These are phyloP conservation scores for Calocybe cyanea DNA, from an alignment of 768 basidiomycete genomes.

Conservation along the genomic window DNA sequence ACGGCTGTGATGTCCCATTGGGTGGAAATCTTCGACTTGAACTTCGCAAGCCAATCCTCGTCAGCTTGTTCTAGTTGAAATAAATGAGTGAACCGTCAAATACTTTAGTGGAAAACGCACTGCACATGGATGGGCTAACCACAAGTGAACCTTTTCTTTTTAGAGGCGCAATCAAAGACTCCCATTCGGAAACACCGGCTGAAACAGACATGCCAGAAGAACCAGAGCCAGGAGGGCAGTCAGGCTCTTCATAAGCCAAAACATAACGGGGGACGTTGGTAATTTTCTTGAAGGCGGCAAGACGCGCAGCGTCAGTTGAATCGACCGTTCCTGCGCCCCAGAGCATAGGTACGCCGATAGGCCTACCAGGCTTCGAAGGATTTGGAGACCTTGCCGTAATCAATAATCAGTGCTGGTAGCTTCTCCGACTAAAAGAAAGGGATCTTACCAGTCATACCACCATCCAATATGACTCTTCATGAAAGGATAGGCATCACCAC, in stretches of 20 bases:
- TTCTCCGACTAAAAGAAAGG: neutral
- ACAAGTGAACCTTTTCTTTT: slow-evolving; percentile 35
- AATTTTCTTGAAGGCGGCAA: slow-evolving; percentile 33
- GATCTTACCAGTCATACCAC: slow-evolving; percentile 45
- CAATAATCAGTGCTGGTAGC: neutral
- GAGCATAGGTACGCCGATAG: slow-evolving; percentile 43
- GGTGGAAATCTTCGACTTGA: slow-evolving; percentile 32
- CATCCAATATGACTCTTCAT: slow-evolving; percentile 41
- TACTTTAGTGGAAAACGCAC: slow-evolving; percentile 24
- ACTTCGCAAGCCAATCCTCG: slow-evolving; percentile 43
- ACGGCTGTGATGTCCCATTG: slow-evolving; percentile 45
- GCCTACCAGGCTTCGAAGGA: slow-evolving; percentile 34
- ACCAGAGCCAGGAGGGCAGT: slow-evolving; percentile 39
- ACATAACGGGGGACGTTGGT: slow-evolving; percentile 32
- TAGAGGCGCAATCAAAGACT: slow-evolving; percentile 38
- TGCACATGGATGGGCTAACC: slow-evolving; percentile 48
- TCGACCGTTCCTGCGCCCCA: slow-evolving; percentile 42
- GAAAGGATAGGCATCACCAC: slow-evolving; percentile 37
- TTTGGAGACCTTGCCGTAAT: slow-evolving; percentile 31
- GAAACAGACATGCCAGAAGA: slow-evolving; percentile 41
- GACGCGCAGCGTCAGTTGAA: slow-evolving; percentile 33
- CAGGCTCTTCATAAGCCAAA: slow-evolving; percentile 45
- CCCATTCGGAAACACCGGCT: slow-evolving; percentile 37
- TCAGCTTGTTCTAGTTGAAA: slow-evolving; percentile 37
- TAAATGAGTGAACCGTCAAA: neutral